Conservation (phyloP, 495 filamentous ascomycete species). For the Clohesyomyces aquaticus region DNA sequence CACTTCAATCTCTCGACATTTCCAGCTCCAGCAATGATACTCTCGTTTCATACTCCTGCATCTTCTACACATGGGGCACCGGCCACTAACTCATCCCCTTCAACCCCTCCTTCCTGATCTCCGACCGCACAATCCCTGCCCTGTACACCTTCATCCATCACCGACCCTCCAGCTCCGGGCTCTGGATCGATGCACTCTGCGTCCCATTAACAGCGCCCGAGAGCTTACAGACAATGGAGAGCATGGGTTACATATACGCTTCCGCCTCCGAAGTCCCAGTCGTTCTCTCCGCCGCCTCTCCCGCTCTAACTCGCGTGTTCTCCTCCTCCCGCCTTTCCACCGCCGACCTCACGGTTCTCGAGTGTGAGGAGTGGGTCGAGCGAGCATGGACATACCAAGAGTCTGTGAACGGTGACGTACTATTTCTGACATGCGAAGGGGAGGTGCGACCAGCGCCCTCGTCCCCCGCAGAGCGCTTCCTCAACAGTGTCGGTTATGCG, state of each 20-base stretch:
- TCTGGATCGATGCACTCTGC: conserved; percentile 41
- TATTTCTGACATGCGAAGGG: conserved; percentile 15
- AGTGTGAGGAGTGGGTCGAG: conserved; percentile 33
- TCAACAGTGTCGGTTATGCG: conserved; percentile 30
- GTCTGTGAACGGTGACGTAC: conserved; percentile 28
- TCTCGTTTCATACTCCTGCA: too few species aligned
- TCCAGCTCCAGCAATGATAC: too few species aligned
- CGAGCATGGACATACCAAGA: conserved; percentile 42
- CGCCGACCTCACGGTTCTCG: conserved; percentile 13
- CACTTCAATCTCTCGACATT: too few species aligned
- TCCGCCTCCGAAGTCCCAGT: conserved; percentile 29
- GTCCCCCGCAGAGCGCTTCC: conserved; percentile 17
- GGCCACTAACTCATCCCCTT: conserved; percentile 5
- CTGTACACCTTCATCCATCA: conserved; percentile 14
- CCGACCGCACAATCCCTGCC: conserved; percentile 23
- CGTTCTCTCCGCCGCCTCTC: conserved; percentile 18
- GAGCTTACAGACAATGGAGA: conserved; percentile 21
- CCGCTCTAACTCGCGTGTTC: conserved; percentile 21
- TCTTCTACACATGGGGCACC: conserved; percentile 21
- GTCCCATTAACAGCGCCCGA: conserved; percentile 19
- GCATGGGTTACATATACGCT: conserved; percentile 40
- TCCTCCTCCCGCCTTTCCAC: background rate
- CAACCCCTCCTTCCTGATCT: conserved; percentile 1
- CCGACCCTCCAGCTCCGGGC: conserved; percentile 4
- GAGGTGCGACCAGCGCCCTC: too few species aligned